phyloP scores from a whole-genome alignment of 1,139 yeast genomes.

The Yamadazyma trypodendri region DNA sequence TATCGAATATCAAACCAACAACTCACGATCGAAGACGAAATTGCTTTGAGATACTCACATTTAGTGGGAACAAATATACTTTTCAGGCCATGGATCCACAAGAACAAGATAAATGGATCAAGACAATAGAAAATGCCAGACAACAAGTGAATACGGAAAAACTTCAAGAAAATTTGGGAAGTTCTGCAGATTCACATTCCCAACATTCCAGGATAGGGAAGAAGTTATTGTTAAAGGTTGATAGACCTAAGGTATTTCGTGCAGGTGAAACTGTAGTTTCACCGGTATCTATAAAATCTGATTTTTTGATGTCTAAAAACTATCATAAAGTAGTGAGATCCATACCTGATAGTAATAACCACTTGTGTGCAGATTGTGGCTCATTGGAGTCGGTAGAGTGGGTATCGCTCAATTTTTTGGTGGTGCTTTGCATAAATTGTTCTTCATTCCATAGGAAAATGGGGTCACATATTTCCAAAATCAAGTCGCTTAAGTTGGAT shows the following conservation, averaged over 20 bases:
- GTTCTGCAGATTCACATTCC: not conserved
- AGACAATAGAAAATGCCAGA: conserved; percentile 53
- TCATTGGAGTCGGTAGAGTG: conserved; percentile 69
- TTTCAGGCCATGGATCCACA: conserved; percentile 75
- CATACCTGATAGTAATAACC: conserved; percentile 54
- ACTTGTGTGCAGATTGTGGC: conserved; percentile 79
- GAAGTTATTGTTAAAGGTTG: conserved; percentile 12
- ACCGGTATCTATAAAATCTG: conserved; percentile 35
- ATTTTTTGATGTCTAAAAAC: conserved; percentile 23
- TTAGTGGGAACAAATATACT: conserved; percentile 64
- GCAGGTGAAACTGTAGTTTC: conserved; percentile 16
- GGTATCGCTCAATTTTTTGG: conserved; percentile 77
- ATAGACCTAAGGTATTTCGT: conserved; percentile 8
- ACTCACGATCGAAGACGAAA: conserved; percentile 47
- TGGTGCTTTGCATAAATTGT: conserved; percentile 78
- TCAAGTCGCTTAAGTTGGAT: conserved; percentile 51
- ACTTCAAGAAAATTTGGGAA: conserved; percentile 13
- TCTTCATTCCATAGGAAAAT: conserved; percentile 58
- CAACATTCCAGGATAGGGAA: conserved; percentile 3
- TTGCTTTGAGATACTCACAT: conserved; percentile 79
- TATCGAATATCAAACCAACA: conserved; percentile 63
- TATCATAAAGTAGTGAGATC: conserved; percentile 45
- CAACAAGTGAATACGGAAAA: conserved; percentile 34
- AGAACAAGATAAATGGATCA: conserved; percentile 72
- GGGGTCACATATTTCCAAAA: conserved; percentile 52